phyloP scores from a whole-genome alignment of 2,329 filamentous ascomycete genomes.

The Stachybotrys elegans region DNA sequence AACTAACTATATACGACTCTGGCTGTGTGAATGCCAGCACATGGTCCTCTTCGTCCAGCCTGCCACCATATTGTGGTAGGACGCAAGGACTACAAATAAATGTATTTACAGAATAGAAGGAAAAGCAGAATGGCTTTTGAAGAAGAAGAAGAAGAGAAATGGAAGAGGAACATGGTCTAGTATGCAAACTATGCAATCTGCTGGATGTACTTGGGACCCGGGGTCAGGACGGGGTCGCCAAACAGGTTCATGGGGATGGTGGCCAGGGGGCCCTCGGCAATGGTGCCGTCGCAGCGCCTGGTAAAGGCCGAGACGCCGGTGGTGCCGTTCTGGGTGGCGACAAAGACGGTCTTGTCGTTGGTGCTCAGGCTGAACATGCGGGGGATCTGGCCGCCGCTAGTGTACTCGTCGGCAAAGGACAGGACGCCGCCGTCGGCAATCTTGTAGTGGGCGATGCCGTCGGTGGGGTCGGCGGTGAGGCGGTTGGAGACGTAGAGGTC shows the following conservation, averaged over 20 bases:
- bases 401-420: conserved; percentile 25
- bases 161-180: background rate
- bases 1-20: no score
- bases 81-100: no score
- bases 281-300: conserved; percentile 22
- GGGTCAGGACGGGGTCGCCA: conserved; percentile 16
- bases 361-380: conserved; percentile 41
- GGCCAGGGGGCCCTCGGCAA: conserved; percentile 21
- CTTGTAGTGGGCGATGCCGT: conserved; percentile 43
- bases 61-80: no score
- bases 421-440: conserved; percentile 23
- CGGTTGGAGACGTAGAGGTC: conserved; percentile 50
- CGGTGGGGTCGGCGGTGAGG: conserved; percentile 36
- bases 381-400: conserved; percentile 31
- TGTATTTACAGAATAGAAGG: no score
- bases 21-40: no score
- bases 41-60: no score
- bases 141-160: conserved; percentile 6
- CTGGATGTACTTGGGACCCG: conserved; percentile 26
- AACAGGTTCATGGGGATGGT: conserved; percentile 19
- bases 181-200: conserved; percentile 16
- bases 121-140: no score
- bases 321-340: conserved; percentile 40
- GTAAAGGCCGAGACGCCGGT: conserved; percentile 33
- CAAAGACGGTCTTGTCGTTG: conserved; percentile 34